Evolutionary conservation across 1,139 yeast species (phyloP), one percentile per base, ranked within the genome.

Genomic region (Lodderomyces theae): DNA sequence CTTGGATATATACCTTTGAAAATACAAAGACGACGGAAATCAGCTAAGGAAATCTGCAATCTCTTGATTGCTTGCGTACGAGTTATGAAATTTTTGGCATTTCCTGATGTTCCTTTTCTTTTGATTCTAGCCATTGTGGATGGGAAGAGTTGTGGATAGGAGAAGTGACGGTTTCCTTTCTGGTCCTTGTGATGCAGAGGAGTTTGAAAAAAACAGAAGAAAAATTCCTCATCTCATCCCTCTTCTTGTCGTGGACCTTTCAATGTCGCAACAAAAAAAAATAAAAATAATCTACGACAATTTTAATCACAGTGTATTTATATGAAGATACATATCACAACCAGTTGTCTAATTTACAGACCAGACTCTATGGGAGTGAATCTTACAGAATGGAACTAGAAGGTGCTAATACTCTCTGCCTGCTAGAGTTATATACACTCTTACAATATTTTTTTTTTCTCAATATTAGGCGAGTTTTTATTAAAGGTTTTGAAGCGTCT

Each of bases 1-100:
- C 99, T 79, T 42, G 99, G 99, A 63, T 83, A 85, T 48, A 85
- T 84, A 37, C 99, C 99, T 63, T 92, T 92, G 77, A 92, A 88
- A 61, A 92, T 92, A 76, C 98, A 92, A 57, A 92, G 77, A 59
- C 97, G 80, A 69, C 98, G 86, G 79, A 92, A 92, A 67, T 92
- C 98, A n/a, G 97, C 97, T 45, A 94, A 74, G 2, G 97, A 86
- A 36, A 94, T 86, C 66, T 92, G 98, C 49, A 92, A 73, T 62
- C 84, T 88, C 64, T 86, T 84, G 44, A 92, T 86, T 4, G 99
- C 99, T 64, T 88, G 96, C 1, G 97, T 85, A 67, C 99, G 79
- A 44, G 97, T 90, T 59, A 92, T 78, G 69, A 83, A 92, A 68
- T 88, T 87, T 68, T 83, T 86, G 48, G 96, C 96, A 53, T 88